Conservation (phyloP, 2,329 filamentous ascomycete genomes). For the Hypomyces perniciosus region DNA sequence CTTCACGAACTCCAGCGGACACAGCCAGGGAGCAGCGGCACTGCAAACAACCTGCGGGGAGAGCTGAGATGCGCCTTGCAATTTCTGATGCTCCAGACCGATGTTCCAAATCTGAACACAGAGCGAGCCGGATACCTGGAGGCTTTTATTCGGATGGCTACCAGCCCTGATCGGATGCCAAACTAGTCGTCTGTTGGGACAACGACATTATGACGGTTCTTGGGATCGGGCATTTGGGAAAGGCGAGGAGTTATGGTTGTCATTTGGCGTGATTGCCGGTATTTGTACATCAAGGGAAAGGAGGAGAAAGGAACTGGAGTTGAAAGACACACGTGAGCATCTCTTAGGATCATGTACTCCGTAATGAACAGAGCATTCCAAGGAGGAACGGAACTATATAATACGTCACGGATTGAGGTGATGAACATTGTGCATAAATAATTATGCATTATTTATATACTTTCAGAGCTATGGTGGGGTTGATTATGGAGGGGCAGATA, state of each 20-base stretch:
- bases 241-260: background rate
- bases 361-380: background rate
- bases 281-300: background rate
- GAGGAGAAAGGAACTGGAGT: no score
- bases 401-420: no score
- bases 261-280: background rate
- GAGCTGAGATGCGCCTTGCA: slow-evolving; percentile 18
- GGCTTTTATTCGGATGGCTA: slow-evolving; percentile 4
- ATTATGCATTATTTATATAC: background rate
- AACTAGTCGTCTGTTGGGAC: background rate
- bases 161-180: slow-evolving; percentile 2
- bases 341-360: no score
- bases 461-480: background rate
- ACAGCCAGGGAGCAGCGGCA: background rate
- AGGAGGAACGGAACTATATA: background rate
- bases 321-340: no score
- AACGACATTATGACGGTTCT: background rate
- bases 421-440: background rate
- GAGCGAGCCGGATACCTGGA: slow-evolving; percentile 7
- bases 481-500: slow-evolving; percentile 5
- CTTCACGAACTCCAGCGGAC: slow-evolving; percentile 26
- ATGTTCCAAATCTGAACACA: background rate
- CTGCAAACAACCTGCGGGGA: slow-evolving; percentile 8
- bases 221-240: background rate
- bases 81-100: slow-evolving; percentile 18